Evolutionary conservation across 1,139 yeast genomes (phyloP), one percentile per base, ranked within the genome.

Genomic region (Pichia terricola): DNA sequence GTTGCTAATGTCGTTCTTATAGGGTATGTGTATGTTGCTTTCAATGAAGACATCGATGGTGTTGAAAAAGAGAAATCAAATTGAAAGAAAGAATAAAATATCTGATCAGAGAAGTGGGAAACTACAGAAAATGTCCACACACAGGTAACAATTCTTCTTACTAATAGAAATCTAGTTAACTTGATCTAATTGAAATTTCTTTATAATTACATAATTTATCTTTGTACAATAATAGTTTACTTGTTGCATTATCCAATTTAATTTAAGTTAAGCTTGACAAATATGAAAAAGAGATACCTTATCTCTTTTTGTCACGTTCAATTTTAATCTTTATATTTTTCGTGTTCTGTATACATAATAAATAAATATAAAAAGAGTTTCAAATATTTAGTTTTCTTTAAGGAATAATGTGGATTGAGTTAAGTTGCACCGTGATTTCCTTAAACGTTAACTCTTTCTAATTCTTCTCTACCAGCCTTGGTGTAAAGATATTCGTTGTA

Each of bases 391-490:
- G 22, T 16, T 16, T 16, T 16, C 22, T 16, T 16, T 2, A 16
- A 16, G 22, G 22, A 16, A 16, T 16, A 16, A 16, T 16, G 22
- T 16, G 22, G 22, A 16, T 16, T 16, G 22, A 16, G 22, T 2
- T 16, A 16, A 16, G 22, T 16, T 16, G 22, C 22, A 16, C 22
- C 22, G 22, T 16, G 22, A 16, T 16, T 16, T 16, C 9, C n/a
- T 66, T 72, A 80, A 59, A 75, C 86, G 65, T 81, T 81, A 58
- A 79, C 89, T 67, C 78, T 81, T 67, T 76, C 89, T 65, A 88
- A 77, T 64, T 87, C 95, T 72, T 82, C 91, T 73, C 91, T 87
- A 65, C 98, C 98, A 53, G 84, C 97, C 76, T 91, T 91, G 69
- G 97, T 88, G 77, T 91, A 91, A 67, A 91, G 78, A 79, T 74